A percentile compares a stretch with the other conserved stretches of the same genome.
These are phyloP conservation scores for Leccinum incarnatum DNA, from an alignment of 768 basidiomycete genomes.

Conservation along the genomic window DNA sequence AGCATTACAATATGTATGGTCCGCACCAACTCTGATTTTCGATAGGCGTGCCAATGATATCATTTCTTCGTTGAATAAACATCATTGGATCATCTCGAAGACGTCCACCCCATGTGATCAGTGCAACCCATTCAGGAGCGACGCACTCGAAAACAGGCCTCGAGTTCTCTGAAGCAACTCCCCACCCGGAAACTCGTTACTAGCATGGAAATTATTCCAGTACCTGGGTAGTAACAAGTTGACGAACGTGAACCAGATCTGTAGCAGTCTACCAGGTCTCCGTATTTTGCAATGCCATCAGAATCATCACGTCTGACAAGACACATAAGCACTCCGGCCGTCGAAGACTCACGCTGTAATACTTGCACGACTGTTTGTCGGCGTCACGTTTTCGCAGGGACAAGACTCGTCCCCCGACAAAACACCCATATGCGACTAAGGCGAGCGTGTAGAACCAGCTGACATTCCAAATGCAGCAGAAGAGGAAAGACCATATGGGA, in stretches of 20 bases:
- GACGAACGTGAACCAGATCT: conserved; percentile 37
- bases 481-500: conserved; percentile 37
- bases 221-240: conserved; percentile 33
- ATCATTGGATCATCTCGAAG: no score
- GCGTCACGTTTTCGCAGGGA: conserved; percentile 24
- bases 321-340: no score
- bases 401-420: conserved; percentile 34
- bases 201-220: conserved; percentile 32
- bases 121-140: no score
- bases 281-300: background rate
- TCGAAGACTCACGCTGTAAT: conserved; percentile 33
- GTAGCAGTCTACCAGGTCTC: background rate
- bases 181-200: no score
- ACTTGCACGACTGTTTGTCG: conserved; percentile 36
- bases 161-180: no score
- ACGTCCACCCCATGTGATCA: no score
- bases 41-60: no score
- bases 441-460: conserved; percentile 21
- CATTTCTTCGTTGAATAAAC: no score
- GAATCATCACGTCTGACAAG: background rate
- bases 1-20: no score
- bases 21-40: no score
- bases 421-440: conserved; percentile 32
- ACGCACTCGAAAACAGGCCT: no score
- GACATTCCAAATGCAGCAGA: conserved; percentile 37